Evolutionary conservation across 106 monocot species (phyloP), one percentile per base, ranked within the genome.

Genomic region (Dendrobium chrysotoxum): DNA sequence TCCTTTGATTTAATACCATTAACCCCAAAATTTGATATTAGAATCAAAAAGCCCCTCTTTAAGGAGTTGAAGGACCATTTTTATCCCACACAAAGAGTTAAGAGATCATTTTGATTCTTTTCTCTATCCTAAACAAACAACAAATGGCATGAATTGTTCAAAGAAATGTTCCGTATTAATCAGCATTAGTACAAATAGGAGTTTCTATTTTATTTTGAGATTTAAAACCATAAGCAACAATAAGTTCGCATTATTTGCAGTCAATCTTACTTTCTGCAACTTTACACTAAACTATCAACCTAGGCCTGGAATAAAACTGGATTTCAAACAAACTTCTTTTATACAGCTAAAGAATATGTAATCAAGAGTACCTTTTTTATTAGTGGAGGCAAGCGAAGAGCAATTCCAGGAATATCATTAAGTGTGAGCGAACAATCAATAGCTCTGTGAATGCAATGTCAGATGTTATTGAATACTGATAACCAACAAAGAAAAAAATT

Each of bases 351-450:
- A 13, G 70, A 16, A 70, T 1, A 31, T 70, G 2, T 31, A 70
- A 70, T 35, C 15, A 23, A 28, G 7, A 72, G 10, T 81, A 81
- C 81, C 81, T 55, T 28, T 75, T 81, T 81, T 21, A 81, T 25
- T 35, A 81, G 28, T 40, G 39, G 39, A 57, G 81, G 81, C 23
- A 81, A 75, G n/a, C 68, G 54, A 81, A 28, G 55, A 57, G 75
- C 81, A 40, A 74, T 39, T 75, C 38, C 75, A 30, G 81, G 81
- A 40, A 72, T 47, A 57, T 81, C 75, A 28, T 81, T 81, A 28
- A 75, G 9, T 58, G 75, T 81, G 20, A 81, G 53, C 12, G 75
- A 72, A 74, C 75, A 75, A 41, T 81, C 81, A 75, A 81, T 57
- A n/a, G 50, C 81, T 58, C 81, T 81, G 71, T 12, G 28, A 42